A percentile compares a stretch with the other conserved stretches of the same genome.
phyloP scores from a whole-genome alignment of 345 rosid genomes.

The Raphanus raphanistrum region DNA sequence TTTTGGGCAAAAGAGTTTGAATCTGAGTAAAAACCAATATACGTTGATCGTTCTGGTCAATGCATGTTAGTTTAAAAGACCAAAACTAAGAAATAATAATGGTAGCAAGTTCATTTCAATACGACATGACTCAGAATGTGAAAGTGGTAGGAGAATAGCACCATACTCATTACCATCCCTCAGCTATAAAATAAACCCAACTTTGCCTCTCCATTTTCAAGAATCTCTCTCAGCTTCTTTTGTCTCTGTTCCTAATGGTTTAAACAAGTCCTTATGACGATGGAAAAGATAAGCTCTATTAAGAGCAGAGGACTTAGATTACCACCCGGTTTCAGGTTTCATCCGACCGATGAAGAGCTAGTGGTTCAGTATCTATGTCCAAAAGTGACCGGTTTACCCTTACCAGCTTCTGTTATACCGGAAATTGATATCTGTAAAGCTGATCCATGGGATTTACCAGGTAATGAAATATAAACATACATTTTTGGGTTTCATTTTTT shows the following conservation, averaged over 20 bases:
- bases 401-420: constrained; percentile 85
- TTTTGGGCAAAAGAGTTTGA: no score
- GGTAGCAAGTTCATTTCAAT: background rate
- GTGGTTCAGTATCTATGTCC: constrained; percentile 70
- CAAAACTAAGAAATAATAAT: background rate
- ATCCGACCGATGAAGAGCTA: constrained; percentile 91
- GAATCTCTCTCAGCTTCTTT: constrained; percentile 5
- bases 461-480: constrained; percentile 29
- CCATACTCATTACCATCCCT: constrained; percentile 12
- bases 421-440: constrained; percentile 88
- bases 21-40: background rate
- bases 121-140: constrained; percentile 5
- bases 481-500: background rate
- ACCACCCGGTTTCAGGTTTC: constrained; percentile 94
- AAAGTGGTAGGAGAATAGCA: background rate
- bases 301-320: constrained; percentile 67
- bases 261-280: background rate
- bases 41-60: background rate
- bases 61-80: background rate
- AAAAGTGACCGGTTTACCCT: constrained; percentile 62
- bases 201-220: constrained; percentile 9
- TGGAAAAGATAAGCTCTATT: constrained; percentile 58
- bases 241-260: background rate
- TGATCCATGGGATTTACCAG: constrained; percentile 97
- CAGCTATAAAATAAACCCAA: constrained; percentile 21